A percentile compares a stretch with the other conserved stretches of the same genome.
Evolutionary conservation across 306 rosid species (phyloP).

Genomic region (Cicer judaicum): DNA sequence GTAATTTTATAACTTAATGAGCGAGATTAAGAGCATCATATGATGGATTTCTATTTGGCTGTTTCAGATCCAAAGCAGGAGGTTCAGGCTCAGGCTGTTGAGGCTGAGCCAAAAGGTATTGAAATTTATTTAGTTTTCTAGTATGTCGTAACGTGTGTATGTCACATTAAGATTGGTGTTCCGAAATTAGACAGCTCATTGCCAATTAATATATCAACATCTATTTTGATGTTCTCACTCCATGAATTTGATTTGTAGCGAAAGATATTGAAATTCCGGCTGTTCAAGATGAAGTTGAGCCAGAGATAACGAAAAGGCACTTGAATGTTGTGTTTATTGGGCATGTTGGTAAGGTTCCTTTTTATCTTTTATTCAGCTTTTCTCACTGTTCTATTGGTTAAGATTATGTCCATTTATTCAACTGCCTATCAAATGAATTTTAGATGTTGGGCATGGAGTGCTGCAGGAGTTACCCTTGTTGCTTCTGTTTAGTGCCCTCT

Average conservation of each 20-base stretch:
- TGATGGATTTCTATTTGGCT: conserved; percentile 37
- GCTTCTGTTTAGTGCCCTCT: conserved; percentile 12
- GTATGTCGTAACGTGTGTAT: background rate
- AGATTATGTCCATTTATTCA: conserved; percentile 10
- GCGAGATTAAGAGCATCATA: conserved; percentile 19
- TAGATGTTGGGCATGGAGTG: conserved; percentile 24
- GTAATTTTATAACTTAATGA: conserved; percentile 31
- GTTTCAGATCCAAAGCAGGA: conserved; percentile 61
- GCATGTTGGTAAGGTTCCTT: conserved; percentile 72
- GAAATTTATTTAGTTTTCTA: conserved; percentile 25
- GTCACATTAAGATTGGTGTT: conserved; percentile 28
- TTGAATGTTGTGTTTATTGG: conserved; percentile 95
- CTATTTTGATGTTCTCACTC: conserved; percentile 39
- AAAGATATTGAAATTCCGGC: conserved; percentile 58
- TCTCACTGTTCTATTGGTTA: background rate
- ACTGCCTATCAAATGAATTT: conserved; percentile 20
- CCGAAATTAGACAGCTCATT: conserved; percentile 17
- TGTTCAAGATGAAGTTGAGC: conserved; percentile 49
- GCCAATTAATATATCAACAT: background rate
- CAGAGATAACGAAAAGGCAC: conserved; percentile 67
- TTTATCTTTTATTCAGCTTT: conserved; percentile 16
- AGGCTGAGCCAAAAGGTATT: conserved; percentile 66
- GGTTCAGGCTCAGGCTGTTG: conserved; percentile 47
- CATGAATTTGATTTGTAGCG: conserved; percentile 51
- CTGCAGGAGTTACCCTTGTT: conserved; percentile 24